These are phyloP conservation scores for Xylariomycetidae sp. DNA, from an alignment of 2,329 filamentous ascomycete species.

Conservation along the genomic window DNA sequence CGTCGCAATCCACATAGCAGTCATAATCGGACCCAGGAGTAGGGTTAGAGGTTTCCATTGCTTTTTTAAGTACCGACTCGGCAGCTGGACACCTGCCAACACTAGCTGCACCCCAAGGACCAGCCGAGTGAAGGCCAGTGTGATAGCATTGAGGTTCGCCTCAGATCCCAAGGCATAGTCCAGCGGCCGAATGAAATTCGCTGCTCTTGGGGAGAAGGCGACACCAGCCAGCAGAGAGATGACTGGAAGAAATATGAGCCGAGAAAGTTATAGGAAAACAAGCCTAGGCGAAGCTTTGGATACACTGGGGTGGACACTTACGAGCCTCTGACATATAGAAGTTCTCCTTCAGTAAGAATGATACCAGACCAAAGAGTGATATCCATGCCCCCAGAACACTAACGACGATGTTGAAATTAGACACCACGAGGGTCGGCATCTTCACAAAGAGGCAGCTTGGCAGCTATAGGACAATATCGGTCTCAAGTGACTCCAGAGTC, in stretches of 20 bases:
- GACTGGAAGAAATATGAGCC: constrained; percentile 43
- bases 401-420: constrained; percentile 81
- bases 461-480: constrained; percentile 9
- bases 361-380: constrained; percentile 84
- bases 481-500: constrained; percentile 34
- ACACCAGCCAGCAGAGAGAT: constrained; percentile 79
- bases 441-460: constrained; percentile 12
- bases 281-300: background rate
- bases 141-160: constrained; percentile 64
- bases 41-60: constrained; percentile 75
- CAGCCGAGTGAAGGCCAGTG: constrained; percentile 77
- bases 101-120: constrained; percentile 89
- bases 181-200: constrained; percentile 69
- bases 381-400: constrained; percentile 82
- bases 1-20: constrained; percentile 80
- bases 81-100: constrained; percentile 81
- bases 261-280: background rate
- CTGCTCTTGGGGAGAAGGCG: constrained; percentile 70
- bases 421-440: constrained; percentile 52
- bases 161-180: constrained; percentile 66
- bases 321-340: constrained; percentile 88
- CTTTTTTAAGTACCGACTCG: constrained; percentile 70
- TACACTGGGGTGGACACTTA: constrained; percentile 44
- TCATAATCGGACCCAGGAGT: constrained; percentile 81
- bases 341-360: constrained; percentile 82